Percentiles rank a stretch among this genome's conserved stretches.
phyloP scores from a whole-genome alignment of 139 green algal species.

The Coccomyxa sp. region DNA sequence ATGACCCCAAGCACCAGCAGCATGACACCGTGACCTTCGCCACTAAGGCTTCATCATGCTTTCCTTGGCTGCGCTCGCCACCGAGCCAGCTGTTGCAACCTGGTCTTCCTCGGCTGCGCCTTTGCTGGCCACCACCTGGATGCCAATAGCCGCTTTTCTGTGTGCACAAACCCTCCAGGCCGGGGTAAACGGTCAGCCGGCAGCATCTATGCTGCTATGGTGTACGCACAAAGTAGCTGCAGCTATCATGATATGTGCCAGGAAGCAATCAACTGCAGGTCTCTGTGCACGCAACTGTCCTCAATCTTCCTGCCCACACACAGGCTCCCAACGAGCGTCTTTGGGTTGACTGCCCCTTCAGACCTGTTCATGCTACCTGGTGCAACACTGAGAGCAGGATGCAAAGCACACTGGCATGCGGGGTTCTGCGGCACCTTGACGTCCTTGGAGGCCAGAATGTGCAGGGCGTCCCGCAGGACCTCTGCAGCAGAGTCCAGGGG shows the following conservation, averaged over 20 bases:
- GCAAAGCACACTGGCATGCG: too few species aligned
- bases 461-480: constrained; percentile 75
- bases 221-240: background rate
- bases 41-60: constrained; percentile 87
- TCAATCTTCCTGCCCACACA: too few species aligned
- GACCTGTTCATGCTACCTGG: too few species aligned
- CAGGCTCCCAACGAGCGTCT: too few species aligned
- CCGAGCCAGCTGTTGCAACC: constrained; percentile 20
- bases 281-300: too few species aligned
- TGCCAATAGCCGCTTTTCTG: too few species aligned
- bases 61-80: constrained; percentile 38
- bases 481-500: constrained; percentile 52
- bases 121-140: background rate
- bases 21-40: constrained; percentile 73
- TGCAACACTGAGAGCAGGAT: too few species aligned
- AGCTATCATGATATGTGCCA: background rate
- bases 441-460: constrained; percentile 63
- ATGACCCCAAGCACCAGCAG: constrained; percentile 77
- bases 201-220: too few species aligned
- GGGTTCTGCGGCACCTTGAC: constrained; percentile 64
- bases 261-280: too few species aligned
- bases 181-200: too few species aligned
- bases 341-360: too few species aligned
- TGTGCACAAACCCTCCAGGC: too few species aligned
- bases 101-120: constrained; percentile 27